A percentile compares a stretch with the other conserved stretches of the same genome.
Evolutionary conservation across 768 basidiomycete species (phyloP).

Genomic region (Hortiboletus flavorubellus): DNA sequence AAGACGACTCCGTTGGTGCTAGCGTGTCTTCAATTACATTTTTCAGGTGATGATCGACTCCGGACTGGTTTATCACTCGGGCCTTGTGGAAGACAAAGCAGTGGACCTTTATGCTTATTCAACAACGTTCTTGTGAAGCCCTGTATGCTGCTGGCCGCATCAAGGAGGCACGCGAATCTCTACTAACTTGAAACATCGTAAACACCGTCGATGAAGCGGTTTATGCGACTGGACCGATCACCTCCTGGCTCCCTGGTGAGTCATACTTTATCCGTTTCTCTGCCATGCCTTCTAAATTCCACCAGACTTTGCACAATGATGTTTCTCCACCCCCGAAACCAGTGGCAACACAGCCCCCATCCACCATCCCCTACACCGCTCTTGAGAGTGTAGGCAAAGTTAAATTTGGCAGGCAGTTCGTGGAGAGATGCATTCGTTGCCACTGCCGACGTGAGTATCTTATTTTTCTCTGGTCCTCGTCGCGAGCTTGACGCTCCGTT

Average conservation of each 20-base stretch:
- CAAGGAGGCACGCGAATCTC: too few relatives aligned
- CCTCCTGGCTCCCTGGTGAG: not conserved
- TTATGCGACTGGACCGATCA: not conserved
- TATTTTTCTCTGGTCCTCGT: not conserved
- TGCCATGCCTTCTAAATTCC: too few relatives aligned
- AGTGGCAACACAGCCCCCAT: not conserved
- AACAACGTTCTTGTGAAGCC: too few relatives aligned
- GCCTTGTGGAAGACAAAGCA: constrained; percentile 88
- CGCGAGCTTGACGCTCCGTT: not conserved
- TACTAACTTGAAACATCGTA: not conserved
- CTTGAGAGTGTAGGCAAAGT: not conserved
- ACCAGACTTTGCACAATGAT: too few relatives aligned
- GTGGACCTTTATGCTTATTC: constrained; percentile 97
- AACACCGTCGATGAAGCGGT: not conserved
- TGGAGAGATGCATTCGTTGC: not conserved
- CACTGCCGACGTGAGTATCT: not conserved
- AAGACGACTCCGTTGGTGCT: not conserved
- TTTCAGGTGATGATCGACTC: constrained; percentile 87
- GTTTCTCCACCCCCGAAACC: too few relatives aligned
- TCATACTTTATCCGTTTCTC: too few relatives aligned
- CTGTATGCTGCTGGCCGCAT: too few relatives aligned
- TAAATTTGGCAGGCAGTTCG: not conserved
- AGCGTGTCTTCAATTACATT: not conserved
- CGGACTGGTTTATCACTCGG: constrained; percentile 82
- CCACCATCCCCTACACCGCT: not conserved